These are phyloP conservation scores for Sporothrix luriei DNA, from an alignment of 2,329 filamentous ascomycete genomes.

Conservation along the genomic window DNA sequence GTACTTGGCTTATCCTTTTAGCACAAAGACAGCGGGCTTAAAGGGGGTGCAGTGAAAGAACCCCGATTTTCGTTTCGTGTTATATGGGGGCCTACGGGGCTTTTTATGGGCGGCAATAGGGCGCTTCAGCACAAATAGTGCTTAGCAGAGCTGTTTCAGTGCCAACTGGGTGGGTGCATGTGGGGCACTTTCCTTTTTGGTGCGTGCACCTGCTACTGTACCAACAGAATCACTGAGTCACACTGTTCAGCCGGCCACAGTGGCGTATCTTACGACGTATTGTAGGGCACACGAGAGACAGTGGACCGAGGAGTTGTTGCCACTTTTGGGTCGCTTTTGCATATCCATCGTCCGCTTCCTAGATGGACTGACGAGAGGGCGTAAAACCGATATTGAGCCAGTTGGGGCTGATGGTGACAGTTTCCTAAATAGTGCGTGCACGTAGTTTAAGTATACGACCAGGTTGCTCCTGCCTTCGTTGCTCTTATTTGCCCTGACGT, in stretches of 20 bases:
- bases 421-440: slow-evolving; percentile 1
- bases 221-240: slow-evolving; percentile 26
- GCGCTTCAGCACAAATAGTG: slow-evolving; percentile 9
- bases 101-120: slow-evolving; percentile 14
- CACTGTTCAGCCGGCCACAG: slow-evolving; percentile 4
- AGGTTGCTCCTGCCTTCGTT: neutral
- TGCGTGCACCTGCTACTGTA: slow-evolving; percentile 17
- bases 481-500: slow-evolving; percentile 12
- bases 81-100: neutral
- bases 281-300: neutral
- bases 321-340: neutral
- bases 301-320: neutral
- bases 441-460: neutral
- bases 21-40: neutral
- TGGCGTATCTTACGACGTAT: slow-evolving; percentile 1
- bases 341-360: neutral
- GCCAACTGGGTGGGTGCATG: slow-evolving; percentile 15
- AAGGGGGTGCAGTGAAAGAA: neutral
- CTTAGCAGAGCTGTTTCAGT: neutral
- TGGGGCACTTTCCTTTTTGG: slow-evolving; percentile 15
- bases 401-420: neutral
- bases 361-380: neutral
- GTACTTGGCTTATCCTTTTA: neutral
- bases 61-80: slow-evolving; percentile 17
- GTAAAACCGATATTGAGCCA: neutral